A percentile compares a stretch with the other conserved stretches of the same genome.
Evolutionary conservation across 179 eudicot species (phyloP).

Genomic region (Pouteria campechiana): DNA sequence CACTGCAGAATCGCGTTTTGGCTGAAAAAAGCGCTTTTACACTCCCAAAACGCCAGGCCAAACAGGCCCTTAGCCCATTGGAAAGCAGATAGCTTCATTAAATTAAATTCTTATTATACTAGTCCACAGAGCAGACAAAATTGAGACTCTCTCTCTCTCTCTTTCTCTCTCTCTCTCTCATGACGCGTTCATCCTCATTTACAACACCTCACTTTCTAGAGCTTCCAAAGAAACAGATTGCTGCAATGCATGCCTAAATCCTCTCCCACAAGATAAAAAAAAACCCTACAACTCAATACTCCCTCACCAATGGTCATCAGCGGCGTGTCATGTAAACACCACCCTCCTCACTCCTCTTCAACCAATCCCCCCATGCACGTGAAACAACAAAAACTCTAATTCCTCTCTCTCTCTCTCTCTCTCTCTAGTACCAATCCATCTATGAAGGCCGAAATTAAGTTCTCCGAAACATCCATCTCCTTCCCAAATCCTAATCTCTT

Average conservation of each 20-base stretch:
- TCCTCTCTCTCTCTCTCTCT: not conserved
- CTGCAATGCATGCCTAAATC: no score
- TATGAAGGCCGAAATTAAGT: constrained; percentile 27
- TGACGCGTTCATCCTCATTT: not conserved
- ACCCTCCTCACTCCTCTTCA: not conserved
- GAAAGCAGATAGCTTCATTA: no score
- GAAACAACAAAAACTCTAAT: not conserved
- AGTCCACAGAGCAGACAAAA: not conserved
- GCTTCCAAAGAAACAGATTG: no score
- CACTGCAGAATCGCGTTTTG: no score
- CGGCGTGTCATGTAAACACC: not conserved
- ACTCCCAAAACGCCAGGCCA: no score
- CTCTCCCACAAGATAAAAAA: not conserved
- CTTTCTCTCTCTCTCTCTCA: not conserved
- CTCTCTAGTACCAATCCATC: not conserved
- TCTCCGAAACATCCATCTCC: constrained; percentile 8
- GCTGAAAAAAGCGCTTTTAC: no score
- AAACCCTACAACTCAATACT: constrained; percentile 2
- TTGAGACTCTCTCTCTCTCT: constrained; percentile 2
- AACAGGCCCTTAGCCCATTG: no score
- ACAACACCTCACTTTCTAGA: no score
- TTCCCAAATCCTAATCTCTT: constrained; percentile 18
- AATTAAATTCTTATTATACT: no score
- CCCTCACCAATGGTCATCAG: not conserved
- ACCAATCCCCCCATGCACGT: constrained; percentile 2